Conservation (phyloP, 129 eudicot genomes). For the Logfia minima region DNA sequence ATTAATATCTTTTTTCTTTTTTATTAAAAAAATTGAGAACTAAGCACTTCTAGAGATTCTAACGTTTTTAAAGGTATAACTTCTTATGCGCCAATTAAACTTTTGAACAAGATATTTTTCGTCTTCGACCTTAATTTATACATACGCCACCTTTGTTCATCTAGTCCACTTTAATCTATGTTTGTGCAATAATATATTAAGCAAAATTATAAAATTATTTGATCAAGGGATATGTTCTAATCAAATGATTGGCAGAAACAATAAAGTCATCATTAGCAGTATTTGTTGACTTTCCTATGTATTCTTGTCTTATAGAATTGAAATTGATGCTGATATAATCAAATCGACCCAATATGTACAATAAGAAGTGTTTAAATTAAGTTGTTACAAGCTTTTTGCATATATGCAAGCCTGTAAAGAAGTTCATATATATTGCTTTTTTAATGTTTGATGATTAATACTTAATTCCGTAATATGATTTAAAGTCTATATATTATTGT, state of each 20-base stretch:
- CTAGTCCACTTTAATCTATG: slow-evolving; percentile 8
- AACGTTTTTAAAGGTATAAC: neutral
- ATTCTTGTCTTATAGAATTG: slow-evolving; percentile 18
- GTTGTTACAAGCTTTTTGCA: slow-evolving; percentile 19
- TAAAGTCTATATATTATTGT: slow-evolving; percentile 5
- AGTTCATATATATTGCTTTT: slow-evolving; percentile 25
- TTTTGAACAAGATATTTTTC: slow-evolving; percentile 10
- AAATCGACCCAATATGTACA: slow-evolving; percentile 6
- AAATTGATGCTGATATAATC: neutral
- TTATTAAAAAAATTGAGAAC: too few relatives aligned
- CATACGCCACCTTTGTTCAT: slow-evolving; percentile 21
- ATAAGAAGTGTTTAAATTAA: slow-evolving; percentile 9
- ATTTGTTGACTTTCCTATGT: slow-evolving; percentile 20
- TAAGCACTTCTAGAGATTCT: neutral
- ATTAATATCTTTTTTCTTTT: too few relatives aligned
- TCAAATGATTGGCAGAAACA: slow-evolving; percentile 26
- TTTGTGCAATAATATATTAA: neutral
- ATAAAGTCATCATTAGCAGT: slow-evolving; percentile 16
- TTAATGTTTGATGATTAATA: neutral
- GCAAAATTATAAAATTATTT: neutral
- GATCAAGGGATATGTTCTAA: slow-evolving; percentile 40
- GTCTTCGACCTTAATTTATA: slow-evolving; percentile 1
- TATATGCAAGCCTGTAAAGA: slow-evolving; percentile 38
- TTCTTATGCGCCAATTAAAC: neutral
- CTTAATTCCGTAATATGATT: slow-evolving; percentile 13